These are phyloP conservation scores for Phytophthora tentaculata DNA, from an alignment of 352 stramenopile species.

Conservation along the genomic window DNA sequence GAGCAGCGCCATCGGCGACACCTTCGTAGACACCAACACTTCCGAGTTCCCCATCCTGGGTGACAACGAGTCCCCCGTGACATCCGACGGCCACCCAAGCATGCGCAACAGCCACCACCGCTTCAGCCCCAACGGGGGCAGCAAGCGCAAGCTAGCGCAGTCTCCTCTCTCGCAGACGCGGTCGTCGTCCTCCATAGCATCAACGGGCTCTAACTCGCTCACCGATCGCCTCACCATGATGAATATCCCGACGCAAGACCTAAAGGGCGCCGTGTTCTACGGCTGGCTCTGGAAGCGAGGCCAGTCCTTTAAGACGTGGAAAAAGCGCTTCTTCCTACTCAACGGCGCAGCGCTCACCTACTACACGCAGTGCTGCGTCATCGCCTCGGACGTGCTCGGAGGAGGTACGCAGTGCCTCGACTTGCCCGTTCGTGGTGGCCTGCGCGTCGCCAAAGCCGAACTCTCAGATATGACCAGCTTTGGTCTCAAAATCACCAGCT, in stretches of 20 bases:
- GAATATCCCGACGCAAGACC: constrained; percentile 67
- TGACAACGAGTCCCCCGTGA: constrained; percentile 37
- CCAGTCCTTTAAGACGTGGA: constrained; percentile 80
- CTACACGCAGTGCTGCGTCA: constrained; percentile 75
- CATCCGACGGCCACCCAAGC: constrained; percentile 30
- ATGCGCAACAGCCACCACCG: constrained; percentile 24
- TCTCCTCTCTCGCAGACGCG: constrained; percentile 38
- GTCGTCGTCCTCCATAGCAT: constrained; percentile 19
- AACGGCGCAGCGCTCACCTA: constrained; percentile 73
- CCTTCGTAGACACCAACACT: constrained; percentile 35
- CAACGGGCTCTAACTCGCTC: constrained; percentile 35
- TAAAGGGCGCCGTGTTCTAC: constrained; percentile 67
- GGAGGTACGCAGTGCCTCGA: constrained; percentile 64
- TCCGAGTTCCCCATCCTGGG: constrained; percentile 43
- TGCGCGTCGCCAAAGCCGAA: constrained; percentile 55
- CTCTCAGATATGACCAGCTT: constrained; percentile 60
- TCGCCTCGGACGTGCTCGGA: constrained; percentile 58
- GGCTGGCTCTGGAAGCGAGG: constrained; percentile 83
- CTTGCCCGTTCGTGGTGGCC: constrained; percentile 54
- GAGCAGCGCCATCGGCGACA: constrained; percentile 8
- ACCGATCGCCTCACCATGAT: constrained; percentile 66
- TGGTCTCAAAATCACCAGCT: constrained; percentile 65
- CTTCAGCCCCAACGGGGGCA: constrained; percentile 22
- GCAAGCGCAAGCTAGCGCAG: constrained; percentile 35
- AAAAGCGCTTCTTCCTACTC: constrained; percentile 81